phyloP scores from a whole-genome alignment of 2,329 filamentous ascomycete genomes.

The Talaromyces piceae region DNA sequence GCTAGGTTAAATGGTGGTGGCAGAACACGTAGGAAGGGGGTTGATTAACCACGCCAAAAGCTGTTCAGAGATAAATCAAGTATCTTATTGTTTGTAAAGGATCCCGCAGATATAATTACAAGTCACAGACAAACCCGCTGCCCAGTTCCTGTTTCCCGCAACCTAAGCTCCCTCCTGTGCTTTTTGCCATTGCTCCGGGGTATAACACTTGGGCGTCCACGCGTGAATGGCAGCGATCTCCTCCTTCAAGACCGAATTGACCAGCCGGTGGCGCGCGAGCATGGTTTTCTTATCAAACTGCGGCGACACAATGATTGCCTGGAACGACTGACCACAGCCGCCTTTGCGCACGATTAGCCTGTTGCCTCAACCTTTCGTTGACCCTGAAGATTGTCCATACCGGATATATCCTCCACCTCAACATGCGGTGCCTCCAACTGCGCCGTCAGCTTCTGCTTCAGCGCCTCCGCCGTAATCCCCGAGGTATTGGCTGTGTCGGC shows the following conservation, averaged over 20 bases:
- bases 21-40: too few species aligned
- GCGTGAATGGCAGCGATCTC: slow-evolving; percentile 90
- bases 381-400: slow-evolving; percentile 48
- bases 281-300: slow-evolving; percentile 65
- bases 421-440: slow-evolving; percentile 70
- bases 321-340: slow-evolving; percentile 64
- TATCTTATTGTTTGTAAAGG: too few species aligned
- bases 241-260: slow-evolving; percentile 73
- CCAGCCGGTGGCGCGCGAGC: slow-evolving; percentile 76
- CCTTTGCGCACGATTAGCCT: slow-evolving; percentile 39
- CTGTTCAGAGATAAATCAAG: too few species aligned
- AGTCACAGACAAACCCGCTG: slow-evolving; percentile 8
- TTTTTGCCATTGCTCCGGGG: slow-evolving; percentile 79
- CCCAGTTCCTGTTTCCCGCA: not conserved
- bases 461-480: slow-evolving; percentile 63
- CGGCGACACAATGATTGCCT: slow-evolving; percentile 62
- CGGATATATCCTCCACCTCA: slow-evolving; percentile 85
- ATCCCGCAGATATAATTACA: too few species aligned
- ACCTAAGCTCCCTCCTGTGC: slow-evolving; percentile 41
- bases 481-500: slow-evolving; percentile 45
- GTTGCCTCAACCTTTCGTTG: not conserved
- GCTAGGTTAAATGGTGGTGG: slow-evolving; percentile 31
- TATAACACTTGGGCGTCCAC: slow-evolving; percentile 92
- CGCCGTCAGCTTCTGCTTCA: slow-evolving; percentile 61
- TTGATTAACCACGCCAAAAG: too few species aligned